Conservation (phyloP, 148 eudicot genomes). For the Limonium bicolor region DNA sequence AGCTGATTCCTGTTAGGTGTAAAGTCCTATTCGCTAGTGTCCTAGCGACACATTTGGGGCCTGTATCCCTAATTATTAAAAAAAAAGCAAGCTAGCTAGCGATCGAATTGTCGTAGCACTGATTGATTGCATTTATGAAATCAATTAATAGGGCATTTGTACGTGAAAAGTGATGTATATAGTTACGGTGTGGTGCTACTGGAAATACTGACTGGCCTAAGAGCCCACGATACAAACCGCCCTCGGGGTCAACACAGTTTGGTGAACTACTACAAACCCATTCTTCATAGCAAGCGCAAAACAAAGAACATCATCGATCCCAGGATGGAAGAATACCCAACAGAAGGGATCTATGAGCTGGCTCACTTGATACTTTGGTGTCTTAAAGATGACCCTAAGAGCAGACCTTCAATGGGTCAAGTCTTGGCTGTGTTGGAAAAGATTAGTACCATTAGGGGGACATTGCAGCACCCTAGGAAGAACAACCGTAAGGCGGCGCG, state of each 20-base stretch:
- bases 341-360: slow-evolving; percentile 27
- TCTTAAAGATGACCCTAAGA: slow-evolving; percentile 35
- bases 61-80: too few relatives aligned
- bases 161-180: slow-evolving; percentile 67
- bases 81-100: too few relatives aligned
- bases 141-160: slow-evolving; percentile 57
- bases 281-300: slow-evolving; percentile 24
- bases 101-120: too few relatives aligned
- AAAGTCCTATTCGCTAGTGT: too few relatives aligned
- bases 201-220: slow-evolving; percentile 44
- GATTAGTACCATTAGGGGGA: slow-evolving; percentile 25
- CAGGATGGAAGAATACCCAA: slow-evolving; percentile 36
- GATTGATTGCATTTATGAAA: too few relatives aligned
- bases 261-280: slow-evolving; percentile 60
- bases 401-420: slow-evolving; percentile 46
- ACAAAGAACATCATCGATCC: slow-evolving; percentile 47
- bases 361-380: slow-evolving; percentile 42
- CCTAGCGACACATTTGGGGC: too few relatives aligned
- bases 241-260: slow-evolving; percentile 31
- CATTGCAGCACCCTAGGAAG: slow-evolving; percentile 18
- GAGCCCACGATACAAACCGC: slow-evolving; percentile 36
- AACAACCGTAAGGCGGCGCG: too few relatives aligned
- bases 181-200: slow-evolving; percentile 69
- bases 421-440: slow-evolving; percentile 28
- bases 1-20: too few relatives aligned